A percentile compares a stretch with the other conserved stretches of the same genome.
These are phyloP conservation scores for Cardiospermum halicacabum DNA, from an alignment of 345 rosid species.

Conservation along the genomic window DNA sequence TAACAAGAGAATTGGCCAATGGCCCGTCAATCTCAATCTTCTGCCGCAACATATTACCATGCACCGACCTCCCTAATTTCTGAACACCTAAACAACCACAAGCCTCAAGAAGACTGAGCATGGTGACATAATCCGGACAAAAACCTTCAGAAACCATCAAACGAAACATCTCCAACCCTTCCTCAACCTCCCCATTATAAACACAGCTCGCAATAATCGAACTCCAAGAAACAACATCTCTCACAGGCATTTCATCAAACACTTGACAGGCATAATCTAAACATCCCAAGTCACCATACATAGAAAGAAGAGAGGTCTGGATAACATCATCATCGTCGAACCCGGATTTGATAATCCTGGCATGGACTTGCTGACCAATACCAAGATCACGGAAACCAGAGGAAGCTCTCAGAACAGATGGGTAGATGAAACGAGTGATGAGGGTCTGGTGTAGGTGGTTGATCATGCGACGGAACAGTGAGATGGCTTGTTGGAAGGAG, in stretches of 20 bases:
- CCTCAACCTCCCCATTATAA: slow-evolving; percentile 37
- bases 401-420: slow-evolving; percentile 83
- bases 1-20: slow-evolving; percentile 44
- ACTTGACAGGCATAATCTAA: slow-evolving; percentile 44
- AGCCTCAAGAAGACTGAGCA: slow-evolving; percentile 53
- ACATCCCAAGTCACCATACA: slow-evolving; percentile 57
- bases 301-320: slow-evolving; percentile 54
- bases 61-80: slow-evolving; percentile 45
- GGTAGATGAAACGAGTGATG: slow-evolving; percentile 50
- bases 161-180: slow-evolving; percentile 47
- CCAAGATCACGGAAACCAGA: slow-evolving; percentile 46
- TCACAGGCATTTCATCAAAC: slow-evolving; percentile 51
- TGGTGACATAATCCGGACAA: slow-evolving; percentile 45
- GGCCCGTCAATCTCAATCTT: slow-evolving; percentile 35
- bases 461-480: slow-evolving; percentile 44
- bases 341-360: slow-evolving; percentile 62
- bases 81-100: slow-evolving; percentile 44
- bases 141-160: slow-evolving; percentile 38
- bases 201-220: slow-evolving; percentile 49
- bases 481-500: slow-evolving; percentile 45
- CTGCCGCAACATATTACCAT: slow-evolving; percentile 37
- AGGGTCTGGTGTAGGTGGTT: slow-evolving; percentile 21
- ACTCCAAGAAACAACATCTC: slow-evolving; percentile 71
- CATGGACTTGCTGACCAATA: slow-evolving; percentile 52
- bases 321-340: slow-evolving; percentile 47